These are phyloP conservation scores for Eragrostis tef DNA, from an alignment of 202 grass and related monocot genomes.

Conservation along the genomic window DNA sequence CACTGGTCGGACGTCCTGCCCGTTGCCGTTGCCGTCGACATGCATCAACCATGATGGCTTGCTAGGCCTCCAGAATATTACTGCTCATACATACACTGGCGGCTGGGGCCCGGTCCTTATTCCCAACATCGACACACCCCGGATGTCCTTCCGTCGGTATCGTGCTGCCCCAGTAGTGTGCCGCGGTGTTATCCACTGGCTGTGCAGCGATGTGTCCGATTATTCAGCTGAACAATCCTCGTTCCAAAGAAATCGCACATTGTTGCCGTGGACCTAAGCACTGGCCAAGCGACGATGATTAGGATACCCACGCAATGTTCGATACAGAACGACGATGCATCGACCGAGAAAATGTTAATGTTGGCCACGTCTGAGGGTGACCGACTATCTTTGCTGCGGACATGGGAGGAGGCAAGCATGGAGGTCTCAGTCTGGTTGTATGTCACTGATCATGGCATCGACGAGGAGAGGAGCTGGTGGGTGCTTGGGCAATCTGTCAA, in stretches of 20 bases:
- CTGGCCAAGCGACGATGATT: not conserved
- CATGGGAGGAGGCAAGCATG: not conserved
- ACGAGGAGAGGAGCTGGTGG: not conserved
- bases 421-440: slow-evolving; percentile 17
- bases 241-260: not conserved
- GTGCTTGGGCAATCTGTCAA: not conserved
- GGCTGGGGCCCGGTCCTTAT: slow-evolving; percentile 1
- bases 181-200: slow-evolving; percentile 10
- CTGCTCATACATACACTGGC: not conserved
- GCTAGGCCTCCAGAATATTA: slow-evolving; percentile 26
- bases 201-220: not conserved
- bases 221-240: too few relatives aligned
- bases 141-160: not conserved
- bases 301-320: not conserved
- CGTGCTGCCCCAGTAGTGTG: not conserved
- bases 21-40: not conserved
- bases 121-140: not conserved
- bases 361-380: slow-evolving; percentile 16
- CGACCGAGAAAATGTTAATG: not conserved
- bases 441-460: not conserved
- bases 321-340: not conserved
- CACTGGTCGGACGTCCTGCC: slow-evolving; percentile 23
- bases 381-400: not conserved
- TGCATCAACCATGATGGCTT: not conserved
- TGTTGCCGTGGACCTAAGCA: slow-evolving; percentile 17